Evolutionary conservation across 129 eudicot species (phyloP).

Genomic region (Tagetes erecta): DNA sequence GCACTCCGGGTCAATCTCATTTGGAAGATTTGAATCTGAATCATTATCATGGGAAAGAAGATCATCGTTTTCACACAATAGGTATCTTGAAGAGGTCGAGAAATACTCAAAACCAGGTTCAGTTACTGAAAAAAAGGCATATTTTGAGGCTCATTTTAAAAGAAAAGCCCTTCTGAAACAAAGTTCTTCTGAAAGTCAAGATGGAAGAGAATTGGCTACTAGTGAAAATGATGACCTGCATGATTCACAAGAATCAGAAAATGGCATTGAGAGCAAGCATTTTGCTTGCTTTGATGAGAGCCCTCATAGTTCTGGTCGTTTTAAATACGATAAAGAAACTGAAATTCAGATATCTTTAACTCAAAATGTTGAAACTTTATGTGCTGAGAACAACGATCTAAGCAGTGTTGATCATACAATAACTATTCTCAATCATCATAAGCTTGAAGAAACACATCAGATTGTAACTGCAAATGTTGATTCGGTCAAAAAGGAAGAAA

Average conservation of each 20-base stretch:
- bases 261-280: constrained; percentile 22
- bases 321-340: constrained; percentile 28
- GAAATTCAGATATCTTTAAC: constrained; percentile 25
- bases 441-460: constrained; percentile 30
- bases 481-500: constrained; percentile 28
- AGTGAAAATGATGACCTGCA: constrained; percentile 39
- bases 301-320: constrained; percentile 28
- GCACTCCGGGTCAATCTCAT: constrained; percentile 83
- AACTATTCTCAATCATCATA: constrained; percentile 27
- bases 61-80: constrained; percentile 78
- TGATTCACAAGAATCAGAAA: constrained; percentile 36
- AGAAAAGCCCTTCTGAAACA: constrained; percentile 57
- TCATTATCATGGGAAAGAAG: constrained; percentile 80
- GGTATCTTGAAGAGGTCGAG: constrained; percentile 85
- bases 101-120: constrained; percentile 77
- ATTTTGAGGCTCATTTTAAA: constrained; percentile 77
- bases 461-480: constrained; percentile 17
- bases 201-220: constrained; percentile 35
- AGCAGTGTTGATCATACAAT: constrained; percentile 16
- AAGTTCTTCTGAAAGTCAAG: constrained; percentile 46
- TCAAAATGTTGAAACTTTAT: constrained; percentile 24
- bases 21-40: constrained; percentile 81
- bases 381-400: constrained; percentile 30
- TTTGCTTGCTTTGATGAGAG: constrained; percentile 35
- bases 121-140: constrained; percentile 78